These are phyloP conservation scores for Thielaviopsis punctulata DNA, from an alignment of 2,329 filamentous ascomycete genomes.

Conservation along the genomic window DNA sequence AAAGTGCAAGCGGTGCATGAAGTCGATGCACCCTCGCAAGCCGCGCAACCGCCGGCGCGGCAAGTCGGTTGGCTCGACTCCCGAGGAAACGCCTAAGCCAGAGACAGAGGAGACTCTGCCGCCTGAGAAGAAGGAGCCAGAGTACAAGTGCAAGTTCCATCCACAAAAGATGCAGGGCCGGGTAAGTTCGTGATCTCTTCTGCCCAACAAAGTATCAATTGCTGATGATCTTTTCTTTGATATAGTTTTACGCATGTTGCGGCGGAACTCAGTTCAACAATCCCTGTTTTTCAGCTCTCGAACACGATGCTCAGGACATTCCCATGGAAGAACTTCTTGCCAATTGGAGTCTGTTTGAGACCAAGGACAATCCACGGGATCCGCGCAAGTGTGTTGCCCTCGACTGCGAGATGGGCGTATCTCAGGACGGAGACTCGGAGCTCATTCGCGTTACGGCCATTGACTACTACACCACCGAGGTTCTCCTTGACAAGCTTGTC, in stretches of 20 bases:
- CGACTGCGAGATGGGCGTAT: constrained; percentile 38
- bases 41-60: neutral
- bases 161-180: neutral
- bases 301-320: constrained; percentile 14
- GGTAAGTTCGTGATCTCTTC: neutral
- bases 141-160: constrained; percentile 16
- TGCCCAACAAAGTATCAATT: neutral
- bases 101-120: neutral
- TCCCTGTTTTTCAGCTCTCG: constrained; percentile 16
- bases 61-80: neutral
- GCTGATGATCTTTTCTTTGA: constrained; percentile 11
- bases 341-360: constrained; percentile 17
- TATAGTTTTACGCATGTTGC: constrained; percentile 19
- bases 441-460: constrained; percentile 34
- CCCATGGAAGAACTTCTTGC: constrained; percentile 15
- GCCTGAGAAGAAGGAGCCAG: constrained; percentile 1
- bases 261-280: constrained; percentile 13
- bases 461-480: constrained; percentile 31
- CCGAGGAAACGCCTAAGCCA: neutral
- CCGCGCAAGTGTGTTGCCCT: constrained; percentile 23
- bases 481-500: constrained; percentile 34
- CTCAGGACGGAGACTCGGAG: constrained; percentile 27
- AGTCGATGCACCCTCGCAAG: constrained; percentile 7
- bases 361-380: constrained; percentile 1
- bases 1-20: constrained; percentile 17